Base-by-base conservation (phyloP, 306 rosid genomes). In the Lithocarpus polystachyus region DNA sequence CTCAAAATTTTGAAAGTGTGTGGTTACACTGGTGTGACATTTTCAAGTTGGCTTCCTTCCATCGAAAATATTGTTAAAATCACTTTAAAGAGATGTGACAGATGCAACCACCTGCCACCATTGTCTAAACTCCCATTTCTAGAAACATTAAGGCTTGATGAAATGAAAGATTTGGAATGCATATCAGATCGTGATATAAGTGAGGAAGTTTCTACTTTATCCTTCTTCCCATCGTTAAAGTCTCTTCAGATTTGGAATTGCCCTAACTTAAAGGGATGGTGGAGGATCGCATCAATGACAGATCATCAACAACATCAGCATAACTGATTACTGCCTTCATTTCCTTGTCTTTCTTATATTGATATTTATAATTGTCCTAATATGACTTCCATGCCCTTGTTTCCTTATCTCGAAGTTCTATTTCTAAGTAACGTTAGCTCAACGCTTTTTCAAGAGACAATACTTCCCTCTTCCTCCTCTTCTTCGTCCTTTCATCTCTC, bases 221-320 rank as follows among this genome's bases (percentile, higher is more conserved):
- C 45, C 35, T 31, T 31, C 26, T 71, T 56, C 28, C 73, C 64
- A 29, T 45, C 78, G 12, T 8, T 79, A 5, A 10, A 73, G 17
- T 24, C 15, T 14, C 56, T 80, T 1, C 0, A 0, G 1, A 10
- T 79, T 22, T 0, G 0, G 0, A 15, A 14, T 1, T 35, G 61
- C 55, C 56, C 71, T 14, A 79, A 71, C 7, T 60, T 79, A 5
- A 60, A 62, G 37, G 78, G 82, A 29, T 79, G 82, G 82, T 72
- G 77, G 82, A 57, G 64, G 68, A 60, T 31, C 5, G 54, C 8
- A 43, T 11, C 61, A 18, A 52, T 2, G 24, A 6, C 15, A 17
- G 10, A 45, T 14, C 57, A 48, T 52, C 75, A 1, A 13, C 60
- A 28, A 19, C 51, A 9, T 18, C 10, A 19, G 4, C 7, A 18